Conservation (phyloP, 2,329 filamentous ascomycete species). For the Cordyceps tenuipes region DNA sequence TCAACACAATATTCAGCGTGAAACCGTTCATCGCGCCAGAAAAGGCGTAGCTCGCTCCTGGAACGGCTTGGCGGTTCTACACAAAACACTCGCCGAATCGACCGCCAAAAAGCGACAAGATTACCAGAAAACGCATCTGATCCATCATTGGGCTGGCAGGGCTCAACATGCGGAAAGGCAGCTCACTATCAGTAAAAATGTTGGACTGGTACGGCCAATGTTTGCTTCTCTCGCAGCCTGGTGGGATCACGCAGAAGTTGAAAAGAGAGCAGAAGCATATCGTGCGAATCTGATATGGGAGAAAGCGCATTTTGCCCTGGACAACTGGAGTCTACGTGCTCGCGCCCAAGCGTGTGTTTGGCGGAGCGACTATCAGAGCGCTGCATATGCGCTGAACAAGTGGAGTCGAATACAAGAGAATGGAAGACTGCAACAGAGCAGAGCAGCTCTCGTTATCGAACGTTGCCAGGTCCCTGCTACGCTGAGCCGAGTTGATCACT, state of each 20-base stretch:
- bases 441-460: not conserved
- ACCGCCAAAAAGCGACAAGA: conserved; percentile 19
- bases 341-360: conserved; percentile 9
- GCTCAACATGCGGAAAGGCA: not conserved
- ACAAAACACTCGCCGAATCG: not conserved
- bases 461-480: not conserved
- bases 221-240: conserved; percentile 7
- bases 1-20: conserved; percentile 17
- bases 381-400: not conserved
- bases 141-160: conserved; percentile 18
- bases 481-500: not conserved
- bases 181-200: not conserved
- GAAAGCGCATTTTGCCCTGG: not conserved
- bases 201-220: not conserved
- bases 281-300: not conserved
- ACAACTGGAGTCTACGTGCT: conserved; percentile 5
- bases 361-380: conserved; percentile 5
- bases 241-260: conserved; percentile 5
- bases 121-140: conserved; percentile 25
- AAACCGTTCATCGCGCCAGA: conserved; percentile 14
- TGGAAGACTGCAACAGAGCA: not conserved
- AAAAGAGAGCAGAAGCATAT: not conserved
- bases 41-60: conserved; percentile 18
- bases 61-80: conserved; percentile 13
- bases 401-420: not conserved